Evolutionary conservation across 2,329 filamentous ascomycete genomes (phyloP).

Genomic region (Paraphaeosphaeria minitans): DNA sequence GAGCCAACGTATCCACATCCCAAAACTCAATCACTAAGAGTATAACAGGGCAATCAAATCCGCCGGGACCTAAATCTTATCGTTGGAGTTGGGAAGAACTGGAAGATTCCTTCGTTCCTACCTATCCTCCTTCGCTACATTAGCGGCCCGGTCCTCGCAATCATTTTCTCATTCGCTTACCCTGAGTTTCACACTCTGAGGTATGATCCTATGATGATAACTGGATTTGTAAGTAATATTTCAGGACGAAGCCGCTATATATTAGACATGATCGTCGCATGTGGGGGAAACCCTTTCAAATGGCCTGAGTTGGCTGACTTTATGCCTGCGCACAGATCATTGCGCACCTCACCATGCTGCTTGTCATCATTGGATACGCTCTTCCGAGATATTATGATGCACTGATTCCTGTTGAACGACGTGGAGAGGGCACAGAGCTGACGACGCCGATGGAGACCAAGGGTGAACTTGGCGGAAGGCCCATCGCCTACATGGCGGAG

Average conservation of each 20-base stretch:
- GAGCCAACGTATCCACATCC: constrained; percentile 30
- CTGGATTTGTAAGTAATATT: constrained; percentile 28
- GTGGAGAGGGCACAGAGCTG: constrained; percentile 52
- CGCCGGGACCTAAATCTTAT: constrained; percentile 61
- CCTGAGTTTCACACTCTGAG: constrained; percentile 39
- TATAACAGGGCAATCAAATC: constrained; percentile 56
- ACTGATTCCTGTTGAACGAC: constrained; percentile 56
- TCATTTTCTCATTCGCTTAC: constrained; percentile 43
- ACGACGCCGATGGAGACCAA: constrained; percentile 36
- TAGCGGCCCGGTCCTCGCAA: constrained; percentile 39
- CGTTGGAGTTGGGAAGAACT: constrained; percentile 61
- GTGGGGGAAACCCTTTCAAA: too few species aligned
- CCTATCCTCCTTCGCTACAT: constrained; percentile 51
- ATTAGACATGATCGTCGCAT: too few species aligned
- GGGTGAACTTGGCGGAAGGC: constrained; percentile 29
- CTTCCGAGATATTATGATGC: constrained; percentile 61
- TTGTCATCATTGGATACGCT: constrained; percentile 56
- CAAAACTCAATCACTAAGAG: constrained; percentile 32
- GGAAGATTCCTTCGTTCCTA: constrained; percentile 61
- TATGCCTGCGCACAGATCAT: constrained; percentile 15
- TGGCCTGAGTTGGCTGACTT: too few species aligned
- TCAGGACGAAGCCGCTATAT: too few species aligned
- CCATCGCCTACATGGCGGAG: constrained; percentile 13
- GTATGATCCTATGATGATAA: constrained; percentile 44
- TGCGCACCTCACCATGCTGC: constrained; percentile 44